Conservation (phyloP, 1,284 basidiomycete genomes). For the Ganoderma lucidum region DNA sequence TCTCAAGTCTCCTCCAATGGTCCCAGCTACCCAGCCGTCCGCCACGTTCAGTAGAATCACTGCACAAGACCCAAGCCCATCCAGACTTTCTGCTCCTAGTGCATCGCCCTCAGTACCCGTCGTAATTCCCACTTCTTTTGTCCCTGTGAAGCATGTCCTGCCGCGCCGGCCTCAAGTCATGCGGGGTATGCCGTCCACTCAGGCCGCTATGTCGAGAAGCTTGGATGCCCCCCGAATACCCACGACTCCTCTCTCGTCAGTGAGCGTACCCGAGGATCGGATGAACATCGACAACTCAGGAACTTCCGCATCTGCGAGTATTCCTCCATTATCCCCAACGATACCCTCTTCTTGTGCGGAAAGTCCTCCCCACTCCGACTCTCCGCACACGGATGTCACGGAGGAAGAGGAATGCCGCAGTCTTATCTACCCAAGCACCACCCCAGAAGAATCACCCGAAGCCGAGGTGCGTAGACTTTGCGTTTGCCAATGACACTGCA, state of each 20-base stretch:
- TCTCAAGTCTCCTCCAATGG: background rate
- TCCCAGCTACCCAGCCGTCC: background rate
- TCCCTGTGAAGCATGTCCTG: background rate
- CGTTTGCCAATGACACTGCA: conserved; percentile 2
- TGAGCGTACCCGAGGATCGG: background rate
- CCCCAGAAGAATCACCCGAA: conserved; percentile 19
- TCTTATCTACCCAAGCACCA: conserved; percentile 25
- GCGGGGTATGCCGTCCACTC: background rate
- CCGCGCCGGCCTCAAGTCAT: conserved; percentile 6
- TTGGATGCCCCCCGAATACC: background rate
- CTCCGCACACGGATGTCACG: conserved; percentile 15
- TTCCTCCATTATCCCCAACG: no score
- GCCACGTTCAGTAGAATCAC: background rate
- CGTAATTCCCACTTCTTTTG: background rate
- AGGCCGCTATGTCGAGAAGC: background rate
- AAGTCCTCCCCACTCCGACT: conserved; percentile 18
- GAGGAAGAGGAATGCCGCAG: conserved; percentile 25
- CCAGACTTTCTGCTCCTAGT: no score
- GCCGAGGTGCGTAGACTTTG: conserved; percentile 24
- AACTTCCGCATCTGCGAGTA: background rate
- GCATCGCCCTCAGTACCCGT: background rate
- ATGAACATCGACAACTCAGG: background rate
- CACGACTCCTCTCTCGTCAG: background rate
- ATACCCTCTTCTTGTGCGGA: background rate
- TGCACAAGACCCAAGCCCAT: background rate